Evolutionary conservation across 2,329 filamentous ascomycete species (phyloP), one percentile per base, ranked within the genome.

Genomic region (Cercospora janseana): DNA sequence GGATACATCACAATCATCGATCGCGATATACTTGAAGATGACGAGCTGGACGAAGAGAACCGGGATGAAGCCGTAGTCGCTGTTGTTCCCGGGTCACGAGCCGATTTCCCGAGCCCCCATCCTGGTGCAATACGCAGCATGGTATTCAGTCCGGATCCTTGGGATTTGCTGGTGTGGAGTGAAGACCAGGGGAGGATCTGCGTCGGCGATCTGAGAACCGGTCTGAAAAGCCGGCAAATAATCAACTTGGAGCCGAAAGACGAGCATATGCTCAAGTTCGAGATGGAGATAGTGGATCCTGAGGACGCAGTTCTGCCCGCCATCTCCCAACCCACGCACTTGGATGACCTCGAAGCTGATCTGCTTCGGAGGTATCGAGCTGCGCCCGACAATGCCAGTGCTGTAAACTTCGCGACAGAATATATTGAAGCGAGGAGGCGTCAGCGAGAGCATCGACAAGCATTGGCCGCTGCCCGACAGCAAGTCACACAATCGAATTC

Each of bases 131-230:
- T 97, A 46, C 81, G 93, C 55, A 88, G 90, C 54, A 94, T 97
- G 87, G 79, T 86, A 1, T 98, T 98, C 66, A 90, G 88, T 4
- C 91, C 92, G 0, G 87, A 87, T 1, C 88, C 91, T 0, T 92
- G 86, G 75, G 92, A 96, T 65, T 79, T 98, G 13, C 74, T 98
- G 31, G 87, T 94, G 5, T 97, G 93, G 91, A 88, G 90, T 6
- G 93, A 98, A 69, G 88, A 95, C 62, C 85, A 87, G 56, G 87
- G 85, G 3, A 78, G 83, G 49, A 76, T 91, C 12, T 88, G 86
- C 28, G 75, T 92, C 29, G 85, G 85, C 4, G 88, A 93, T 67
- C 71, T 88, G 42, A 79, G 87, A 23, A 79, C 75, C 59, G 80
- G 83, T 16, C 83, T 88, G 55, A 74, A 78, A 38, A 77, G 81